Conservation (phyloP, 768 basidiomycete species). For the Arthromyces matolae region DNA sequence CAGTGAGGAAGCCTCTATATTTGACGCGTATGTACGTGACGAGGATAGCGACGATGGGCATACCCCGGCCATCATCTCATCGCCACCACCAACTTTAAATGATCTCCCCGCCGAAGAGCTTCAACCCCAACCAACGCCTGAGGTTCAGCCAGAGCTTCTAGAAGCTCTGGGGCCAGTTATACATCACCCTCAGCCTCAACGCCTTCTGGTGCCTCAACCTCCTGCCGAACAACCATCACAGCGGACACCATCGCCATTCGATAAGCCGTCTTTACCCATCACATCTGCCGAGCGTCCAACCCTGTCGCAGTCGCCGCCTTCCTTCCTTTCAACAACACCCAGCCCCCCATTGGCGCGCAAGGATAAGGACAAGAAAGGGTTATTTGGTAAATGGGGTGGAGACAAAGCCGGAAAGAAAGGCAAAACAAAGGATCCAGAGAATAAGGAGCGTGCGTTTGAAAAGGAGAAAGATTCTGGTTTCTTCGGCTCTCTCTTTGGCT, state of each 20-base stretch:
- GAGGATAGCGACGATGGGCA: slow-evolving; percentile 46
- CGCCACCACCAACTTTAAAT: slow-evolving; percentile 20
- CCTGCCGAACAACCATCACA: slow-evolving; percentile 36
- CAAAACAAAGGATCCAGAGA: slow-evolving; percentile 15
- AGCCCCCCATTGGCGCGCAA: slow-evolving; percentile 42
- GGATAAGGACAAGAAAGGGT: slow-evolving; percentile 72
- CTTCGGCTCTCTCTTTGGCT: slow-evolving; percentile 88
- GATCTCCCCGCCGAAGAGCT: slow-evolving; percentile 18
- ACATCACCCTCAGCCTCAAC: slow-evolving; percentile 68
- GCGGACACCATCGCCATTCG: slow-evolving; percentile 59
- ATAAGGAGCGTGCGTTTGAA: slow-evolving; percentile 26
- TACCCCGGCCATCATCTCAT: slow-evolving; percentile 27
- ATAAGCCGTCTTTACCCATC: slow-evolving; percentile 23
- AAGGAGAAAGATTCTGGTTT: slow-evolving; percentile 76
- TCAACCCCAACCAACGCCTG: slow-evolving; percentile 19
- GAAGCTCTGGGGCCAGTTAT: slow-evolving; percentile 41
- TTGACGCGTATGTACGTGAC: slow-evolving; percentile 75
- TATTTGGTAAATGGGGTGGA: slow-evolving; percentile 64
- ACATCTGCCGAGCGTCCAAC: slow-evolving; percentile 23
- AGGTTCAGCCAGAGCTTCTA: slow-evolving; percentile 30
- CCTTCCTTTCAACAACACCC: slow-evolving; percentile 27
- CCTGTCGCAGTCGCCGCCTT: slow-evolving; percentile 27
- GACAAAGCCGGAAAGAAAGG: slow-evolving; percentile 62
- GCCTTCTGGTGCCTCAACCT: slow-evolving; percentile 40
- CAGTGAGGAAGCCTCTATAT: slow-evolving; percentile 78